phyloP scores from a whole-genome alignment of 495 filamentous ascomycete species.

The Talaromyces wortmannii region DNA sequence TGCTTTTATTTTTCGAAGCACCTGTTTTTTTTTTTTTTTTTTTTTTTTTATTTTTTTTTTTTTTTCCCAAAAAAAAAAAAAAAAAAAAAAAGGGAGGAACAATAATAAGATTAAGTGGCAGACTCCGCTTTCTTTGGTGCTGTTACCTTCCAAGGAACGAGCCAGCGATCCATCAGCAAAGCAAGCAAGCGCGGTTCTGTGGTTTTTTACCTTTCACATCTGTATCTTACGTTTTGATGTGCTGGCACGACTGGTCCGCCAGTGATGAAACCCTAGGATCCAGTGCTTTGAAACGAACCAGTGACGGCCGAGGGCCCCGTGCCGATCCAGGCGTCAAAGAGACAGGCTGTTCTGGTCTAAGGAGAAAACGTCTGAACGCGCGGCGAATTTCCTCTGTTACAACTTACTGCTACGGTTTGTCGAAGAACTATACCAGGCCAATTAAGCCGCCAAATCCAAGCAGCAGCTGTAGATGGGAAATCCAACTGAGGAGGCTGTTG shows the following conservation, averaged over 20 bases:
- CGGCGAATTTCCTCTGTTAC: not conserved
- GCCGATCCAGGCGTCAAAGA: slow-evolving; percentile 27
- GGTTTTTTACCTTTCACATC: slow-evolving; percentile 8
- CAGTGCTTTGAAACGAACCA: slow-evolving; percentile 49
- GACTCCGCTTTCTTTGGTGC: not conserved
- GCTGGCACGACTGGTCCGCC: slow-evolving; percentile 82
- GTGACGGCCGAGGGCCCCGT: slow-evolving; percentile 23
- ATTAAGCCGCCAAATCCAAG: too few relatives aligned
- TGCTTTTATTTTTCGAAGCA: not conserved
- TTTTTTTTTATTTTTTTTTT: too few relatives aligned
- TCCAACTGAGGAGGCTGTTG: not conserved
- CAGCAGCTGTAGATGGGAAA: not conserved
- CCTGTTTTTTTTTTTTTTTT: not conserved
- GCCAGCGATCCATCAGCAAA: not conserved
- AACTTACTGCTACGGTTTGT: not conserved
- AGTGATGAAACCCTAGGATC: slow-evolving; percentile 59
- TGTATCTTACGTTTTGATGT: slow-evolving; percentile 55
- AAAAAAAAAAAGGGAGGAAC: not conserved
- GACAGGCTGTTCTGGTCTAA: not conserved
- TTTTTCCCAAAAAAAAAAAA: too few relatives aligned
- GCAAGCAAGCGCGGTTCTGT: not conserved
- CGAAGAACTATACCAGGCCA: not conserved
- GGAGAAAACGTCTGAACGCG: not conserved
- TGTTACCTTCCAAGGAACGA: not conserved
- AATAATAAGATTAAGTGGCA: not conserved